Percentiles rank a stretch among this genome's conserved stretches.
phyloP scores from a whole-genome alignment of 2,329 filamentous ascomycete species.

The Phoma sp. region DNA sequence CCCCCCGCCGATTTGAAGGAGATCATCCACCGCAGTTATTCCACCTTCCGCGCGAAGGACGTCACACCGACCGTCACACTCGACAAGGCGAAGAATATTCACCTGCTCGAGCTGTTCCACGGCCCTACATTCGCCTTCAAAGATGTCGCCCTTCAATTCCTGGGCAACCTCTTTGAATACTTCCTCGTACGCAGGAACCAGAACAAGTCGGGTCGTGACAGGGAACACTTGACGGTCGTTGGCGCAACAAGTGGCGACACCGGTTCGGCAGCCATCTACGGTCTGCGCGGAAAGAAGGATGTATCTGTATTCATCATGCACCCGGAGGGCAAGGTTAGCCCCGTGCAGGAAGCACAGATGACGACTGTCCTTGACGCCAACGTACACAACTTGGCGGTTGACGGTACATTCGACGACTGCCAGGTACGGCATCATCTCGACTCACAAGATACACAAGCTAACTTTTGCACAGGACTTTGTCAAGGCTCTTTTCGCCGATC shows the following conservation, averaged over 20 bases:
- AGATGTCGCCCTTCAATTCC: conserved; percentile 89
- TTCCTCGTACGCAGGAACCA: conserved; percentile 78
- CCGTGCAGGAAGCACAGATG: conserved; percentile 97
- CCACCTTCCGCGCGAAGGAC: conserved; percentile 82
- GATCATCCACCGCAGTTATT: conserved; percentile 85
- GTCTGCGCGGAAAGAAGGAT: conserved; percentile 93
- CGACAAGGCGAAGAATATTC: conserved; percentile 73
- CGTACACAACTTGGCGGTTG: conserved; percentile 89
- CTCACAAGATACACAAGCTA: conserved; percentile 18
- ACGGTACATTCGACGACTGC: conserved; percentile 95
- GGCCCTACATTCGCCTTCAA: conserved; percentile 94
- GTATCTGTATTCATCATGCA: conserved; percentile 95
- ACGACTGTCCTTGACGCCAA: conserved; percentile 90
- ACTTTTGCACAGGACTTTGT: conserved; percentile 75
- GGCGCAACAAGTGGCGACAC: conserved; percentile 64
- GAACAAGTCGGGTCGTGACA: conserved; percentile 72
- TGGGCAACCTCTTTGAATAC: conserved; percentile 96
- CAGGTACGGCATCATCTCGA: conserved; percentile 62
- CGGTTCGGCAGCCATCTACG: conserved; percentile 94
- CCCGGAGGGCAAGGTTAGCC: conserved; percentile 87
- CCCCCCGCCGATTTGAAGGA: conserved; percentile 78
- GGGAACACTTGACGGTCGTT: conserved; percentile 52
- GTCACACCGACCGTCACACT: conserved; percentile 83
- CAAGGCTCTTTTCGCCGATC: conserved; percentile 89
- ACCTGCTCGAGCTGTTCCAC: conserved; percentile 94